phyloP scores from a whole-genome alignment of 2,329 filamentous ascomycete genomes.

The Aspergillus oerlinghausenensis region DNA sequence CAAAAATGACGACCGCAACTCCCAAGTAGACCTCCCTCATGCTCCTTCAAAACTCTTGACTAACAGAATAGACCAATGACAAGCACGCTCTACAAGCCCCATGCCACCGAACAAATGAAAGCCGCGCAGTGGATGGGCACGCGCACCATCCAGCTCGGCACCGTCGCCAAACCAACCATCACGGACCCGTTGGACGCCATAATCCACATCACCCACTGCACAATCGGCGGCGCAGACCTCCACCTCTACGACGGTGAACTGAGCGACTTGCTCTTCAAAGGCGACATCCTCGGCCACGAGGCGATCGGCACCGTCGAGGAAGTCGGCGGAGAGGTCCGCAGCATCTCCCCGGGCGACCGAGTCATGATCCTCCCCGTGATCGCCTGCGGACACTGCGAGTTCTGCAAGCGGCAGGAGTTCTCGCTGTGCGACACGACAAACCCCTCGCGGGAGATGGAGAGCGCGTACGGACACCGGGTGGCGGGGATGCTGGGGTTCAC shows the following conservation, averaged over 20 bases:
- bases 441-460: conserved; percentile 24
- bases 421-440: conserved; percentile 31
- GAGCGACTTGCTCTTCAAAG: conserved; percentile 24
- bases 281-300: conserved; percentile 28
- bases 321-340: conserved; percentile 19
- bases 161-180: conserved; percentile 30
- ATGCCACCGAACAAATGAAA: conserved; percentile 27
- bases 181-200: conserved; percentile 31
- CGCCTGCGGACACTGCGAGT: conserved; percentile 27
- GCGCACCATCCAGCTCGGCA: conserved; percentile 24
- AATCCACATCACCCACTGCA: conserved; percentile 29
- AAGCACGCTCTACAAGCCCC: conserved; percentile 12
- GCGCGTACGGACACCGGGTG: conserved; percentile 25
- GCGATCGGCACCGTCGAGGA: conserved; percentile 28
- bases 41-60: no score
- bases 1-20: background rate
- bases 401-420: conserved; percentile 26
- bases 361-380: conserved; percentile 30
- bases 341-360: conserved; percentile 21
- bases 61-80: background rate
- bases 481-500: conserved; percentile 31
- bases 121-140: conserved; percentile 27
- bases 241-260: conserved; percentile 30
- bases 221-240: conserved; percentile 31
- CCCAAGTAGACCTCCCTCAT: background rate